Evolutionary conservation across 1,284 basidiomycete species (phyloP), one percentile per base, ranked within the genome.

Genomic region (Pseudozyma thailandica): DNA sequence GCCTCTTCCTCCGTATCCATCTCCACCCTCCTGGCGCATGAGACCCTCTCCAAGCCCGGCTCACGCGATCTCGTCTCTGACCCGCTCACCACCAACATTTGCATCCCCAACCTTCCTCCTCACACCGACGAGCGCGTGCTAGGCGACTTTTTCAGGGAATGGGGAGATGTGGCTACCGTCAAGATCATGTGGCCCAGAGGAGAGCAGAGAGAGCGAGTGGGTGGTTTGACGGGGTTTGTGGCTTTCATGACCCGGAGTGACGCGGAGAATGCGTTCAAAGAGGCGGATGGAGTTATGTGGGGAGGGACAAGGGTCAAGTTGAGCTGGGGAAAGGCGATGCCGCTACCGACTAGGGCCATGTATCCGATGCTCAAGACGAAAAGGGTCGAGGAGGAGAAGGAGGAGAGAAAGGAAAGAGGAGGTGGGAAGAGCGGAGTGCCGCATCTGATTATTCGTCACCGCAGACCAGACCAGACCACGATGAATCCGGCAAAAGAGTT

Each of bases 321-420:
- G 15, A 92, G 93, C 18, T 98, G 95, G 94, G 94, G 94, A 75
- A 98, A 97, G 83, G 90, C 92, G 2, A 92, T 98, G 16, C 90
- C 92, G 7, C 85, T 95, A 50, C 93, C 91, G 15, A 84, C 87
- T 0, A 23, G 60, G 13, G 44, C 68, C 10, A 42, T 56, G 49
- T 71, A 63, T 46, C 57, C 68, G 0, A 54, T 54, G 59, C 28
- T 30, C n/a, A 46, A 39, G 6, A 48, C 51, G 13, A 18, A 16
- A 2, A 45, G n/a, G 28, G 21, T n/a, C 1, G 39, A 55, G 1
- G 15, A 21, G 25, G 47, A 28, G 7, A 6, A 25, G 12, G 42
- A 44, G 2, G n/a, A 51, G 26, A 21, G 25, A 50, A 41, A 27
- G 20, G 16, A 20, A 26, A 37, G 12, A 21, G 20, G 31, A 15